Conservation (phyloP, 371 early-diverging fungal species). For the Actinomucor elegans region DNA sequence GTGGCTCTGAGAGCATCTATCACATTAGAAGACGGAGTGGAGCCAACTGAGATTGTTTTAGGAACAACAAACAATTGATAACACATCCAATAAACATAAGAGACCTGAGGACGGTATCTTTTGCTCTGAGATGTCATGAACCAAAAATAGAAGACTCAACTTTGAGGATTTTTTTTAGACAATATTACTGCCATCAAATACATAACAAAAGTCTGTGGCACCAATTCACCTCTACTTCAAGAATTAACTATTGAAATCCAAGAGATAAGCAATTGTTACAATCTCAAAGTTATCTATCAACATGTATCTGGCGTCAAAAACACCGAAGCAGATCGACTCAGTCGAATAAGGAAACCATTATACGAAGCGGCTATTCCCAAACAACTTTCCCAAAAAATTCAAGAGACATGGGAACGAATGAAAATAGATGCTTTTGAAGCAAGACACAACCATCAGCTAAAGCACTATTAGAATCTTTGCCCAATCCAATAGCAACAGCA, state of each 20-base stretch:
- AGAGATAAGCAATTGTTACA: conserved; percentile 12
- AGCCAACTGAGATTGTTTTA: too few species aligned
- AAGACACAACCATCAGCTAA: conserved; percentile 6
- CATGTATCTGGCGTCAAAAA: conserved; percentile 16
- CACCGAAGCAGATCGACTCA: conserved; percentile 9
- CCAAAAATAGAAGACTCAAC: background rate
- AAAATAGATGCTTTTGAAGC: conserved; percentile 19
- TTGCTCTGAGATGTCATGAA: too few species aligned
- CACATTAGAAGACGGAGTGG: too few species aligned
- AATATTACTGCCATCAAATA: conserved; percentile 17
- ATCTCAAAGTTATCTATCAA: conserved; percentile 12
- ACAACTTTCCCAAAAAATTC: conserved; percentile 2
- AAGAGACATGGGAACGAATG: conserved; percentile 12
- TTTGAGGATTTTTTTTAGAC: conserved; percentile 9
- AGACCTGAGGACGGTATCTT: too few species aligned
- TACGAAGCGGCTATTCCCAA: conserved; percentile 16
- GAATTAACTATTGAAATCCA: conserved; percentile 15
- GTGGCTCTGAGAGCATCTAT: too few species aligned
- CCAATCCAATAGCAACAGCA: background rate
- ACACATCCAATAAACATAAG: too few species aligned
- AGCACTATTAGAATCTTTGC: conserved; percentile 4
- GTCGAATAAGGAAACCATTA: conserved; percentile 6
- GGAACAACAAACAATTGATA: too few species aligned
- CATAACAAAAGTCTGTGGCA: conserved; percentile 14
- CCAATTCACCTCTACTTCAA: conserved; percentile 6